Conservation (phyloP, 768 basidiomycete genomes). For the Podaxis mareebaensis region DNA sequence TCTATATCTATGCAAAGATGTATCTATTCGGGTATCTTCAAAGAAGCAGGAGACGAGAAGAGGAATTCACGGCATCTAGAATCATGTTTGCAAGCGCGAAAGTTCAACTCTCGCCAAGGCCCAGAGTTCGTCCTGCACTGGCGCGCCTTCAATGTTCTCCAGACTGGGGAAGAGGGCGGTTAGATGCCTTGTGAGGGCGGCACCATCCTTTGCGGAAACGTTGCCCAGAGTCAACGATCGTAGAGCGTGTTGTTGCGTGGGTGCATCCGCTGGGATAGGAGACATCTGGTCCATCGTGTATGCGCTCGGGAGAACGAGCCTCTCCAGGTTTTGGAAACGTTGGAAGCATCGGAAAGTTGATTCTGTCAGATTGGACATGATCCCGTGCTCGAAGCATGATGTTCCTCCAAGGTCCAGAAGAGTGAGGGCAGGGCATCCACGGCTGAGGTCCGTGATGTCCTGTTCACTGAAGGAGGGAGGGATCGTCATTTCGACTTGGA, state of each 20-base stretch:
- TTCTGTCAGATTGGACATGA: conserved; percentile 29
- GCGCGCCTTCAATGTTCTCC: neutral
- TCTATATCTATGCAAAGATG: neutral
- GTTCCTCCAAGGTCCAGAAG: neutral
- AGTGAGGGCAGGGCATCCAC: neutral
- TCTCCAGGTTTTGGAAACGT: conserved; percentile 7
- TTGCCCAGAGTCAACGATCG: neutral
- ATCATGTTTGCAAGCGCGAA: neutral
- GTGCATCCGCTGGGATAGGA: neutral
- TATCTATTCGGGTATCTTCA: neutral
- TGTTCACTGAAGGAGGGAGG: neutral
- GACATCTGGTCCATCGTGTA: neutral
- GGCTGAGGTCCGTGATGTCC: neutral
- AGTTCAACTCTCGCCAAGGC: neutral
- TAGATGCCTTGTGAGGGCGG: neutral
- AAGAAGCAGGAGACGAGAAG: neutral
- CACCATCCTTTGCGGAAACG: neutral
- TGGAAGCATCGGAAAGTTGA: neutral
- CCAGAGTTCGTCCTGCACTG: neutral
- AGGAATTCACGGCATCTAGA: neutral
- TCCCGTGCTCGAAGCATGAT: neutral
- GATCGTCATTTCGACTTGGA: conserved; percentile 1
- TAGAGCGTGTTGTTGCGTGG: neutral
- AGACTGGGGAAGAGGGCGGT: neutral
- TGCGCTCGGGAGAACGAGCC: neutral